These are phyloP conservation scores for Pestalotiopsis fici DNA, from an alignment of 2,329 filamentous ascomycete species.

Conservation along the genomic window DNA sequence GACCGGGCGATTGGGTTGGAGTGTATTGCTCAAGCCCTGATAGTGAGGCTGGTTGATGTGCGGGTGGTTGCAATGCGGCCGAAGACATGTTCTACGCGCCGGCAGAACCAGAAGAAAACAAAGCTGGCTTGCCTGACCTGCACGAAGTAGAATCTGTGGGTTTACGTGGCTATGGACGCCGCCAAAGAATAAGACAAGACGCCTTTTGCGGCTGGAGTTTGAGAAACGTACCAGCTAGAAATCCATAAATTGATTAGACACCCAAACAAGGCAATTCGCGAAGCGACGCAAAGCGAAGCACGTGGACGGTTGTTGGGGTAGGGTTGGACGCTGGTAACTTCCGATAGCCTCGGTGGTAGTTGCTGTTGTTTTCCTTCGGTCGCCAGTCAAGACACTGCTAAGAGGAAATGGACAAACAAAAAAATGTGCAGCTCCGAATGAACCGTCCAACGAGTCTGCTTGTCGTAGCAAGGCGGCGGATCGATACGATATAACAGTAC, in stretches of 20 bases:
- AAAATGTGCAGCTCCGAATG: background rate
- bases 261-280: background rate
- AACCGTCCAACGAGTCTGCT: slow-evolving; percentile 10
- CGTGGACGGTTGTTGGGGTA: background rate
- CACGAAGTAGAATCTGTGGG: background rate
- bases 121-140: background rate
- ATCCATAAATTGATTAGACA: background rate
- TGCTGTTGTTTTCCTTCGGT: background rate
- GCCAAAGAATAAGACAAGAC: background rate
- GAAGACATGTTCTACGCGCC: slow-evolving; percentile 57
- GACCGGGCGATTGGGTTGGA: slow-evolving; percentile 51
- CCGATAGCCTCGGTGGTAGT: background rate
- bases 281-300: background rate
- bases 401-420: background rate
- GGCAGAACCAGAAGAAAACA: slow-evolving; percentile 4
- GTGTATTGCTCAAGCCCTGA: slow-evolving; percentile 51
- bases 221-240: background rate
- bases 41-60: slow-evolving; percentile 53
- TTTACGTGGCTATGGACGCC: background rate
- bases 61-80: slow-evolving; percentile 62
- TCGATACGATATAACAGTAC: background rate
- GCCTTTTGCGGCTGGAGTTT: background rate
- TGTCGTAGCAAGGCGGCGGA: slow-evolving; percentile 7
- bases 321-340: background rate
- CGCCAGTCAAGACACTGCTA: background rate